phyloP scores from a whole-genome alignment of 805 yeast species.

The Starmerella gropengiesseri region DNA sequence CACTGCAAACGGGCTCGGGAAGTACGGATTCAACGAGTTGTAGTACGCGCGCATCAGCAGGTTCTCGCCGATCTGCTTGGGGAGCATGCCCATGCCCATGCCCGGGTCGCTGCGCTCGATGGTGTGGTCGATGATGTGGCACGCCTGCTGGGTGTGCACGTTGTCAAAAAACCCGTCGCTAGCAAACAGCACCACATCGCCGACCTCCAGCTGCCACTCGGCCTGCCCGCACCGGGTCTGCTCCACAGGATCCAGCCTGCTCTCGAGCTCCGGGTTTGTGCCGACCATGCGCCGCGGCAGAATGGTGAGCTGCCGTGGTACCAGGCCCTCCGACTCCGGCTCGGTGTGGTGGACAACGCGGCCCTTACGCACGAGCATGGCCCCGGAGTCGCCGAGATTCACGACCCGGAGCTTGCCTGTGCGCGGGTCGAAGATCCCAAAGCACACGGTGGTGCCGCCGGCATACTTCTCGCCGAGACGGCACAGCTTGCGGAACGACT shows the following conservation, averaged over 20 bases:
- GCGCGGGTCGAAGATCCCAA: slow-evolving; percentile 50
- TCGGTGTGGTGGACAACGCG: slow-evolving; percentile 35
- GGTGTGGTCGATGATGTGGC: slow-evolving; percentile 15
- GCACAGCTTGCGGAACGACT: slow-evolving; percentile 47
- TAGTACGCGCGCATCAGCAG: slow-evolving; percentile 59
- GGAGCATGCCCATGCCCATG: slow-evolving; percentile 10
- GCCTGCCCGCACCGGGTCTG: slow-evolving; percentile 29
- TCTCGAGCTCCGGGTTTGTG: slow-evolving; percentile 34
- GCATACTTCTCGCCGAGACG: slow-evolving; percentile 55
- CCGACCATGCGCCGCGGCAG: slow-evolving; percentile 46
- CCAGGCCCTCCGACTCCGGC: slow-evolving; percentile 30
- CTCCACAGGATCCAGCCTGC: slow-evolving; percentile 43
- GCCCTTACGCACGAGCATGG: slow-evolving; percentile 65
- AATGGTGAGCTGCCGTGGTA: slow-evolving; percentile 82
- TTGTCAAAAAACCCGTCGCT: slow-evolving; percentile 94
- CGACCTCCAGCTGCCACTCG: slow-evolving; percentile 50
- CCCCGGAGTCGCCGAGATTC: slow-evolving; percentile 92
- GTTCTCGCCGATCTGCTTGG: slow-evolving; percentile 39
- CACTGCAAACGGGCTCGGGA: slow-evolving; percentile 75
- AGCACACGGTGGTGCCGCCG: slow-evolving; percentile 90
- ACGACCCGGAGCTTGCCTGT: slow-evolving; percentile 50
- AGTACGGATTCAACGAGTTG: slow-evolving; percentile 60
- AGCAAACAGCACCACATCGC: slow-evolving; percentile 73
- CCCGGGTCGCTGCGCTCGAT: not conserved
- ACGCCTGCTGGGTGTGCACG: slow-evolving; percentile 40